These are phyloP conservation scores for Quercus agrifolia DNA, from an alignment of 306 rosid species.

Conservation along the genomic window DNA sequence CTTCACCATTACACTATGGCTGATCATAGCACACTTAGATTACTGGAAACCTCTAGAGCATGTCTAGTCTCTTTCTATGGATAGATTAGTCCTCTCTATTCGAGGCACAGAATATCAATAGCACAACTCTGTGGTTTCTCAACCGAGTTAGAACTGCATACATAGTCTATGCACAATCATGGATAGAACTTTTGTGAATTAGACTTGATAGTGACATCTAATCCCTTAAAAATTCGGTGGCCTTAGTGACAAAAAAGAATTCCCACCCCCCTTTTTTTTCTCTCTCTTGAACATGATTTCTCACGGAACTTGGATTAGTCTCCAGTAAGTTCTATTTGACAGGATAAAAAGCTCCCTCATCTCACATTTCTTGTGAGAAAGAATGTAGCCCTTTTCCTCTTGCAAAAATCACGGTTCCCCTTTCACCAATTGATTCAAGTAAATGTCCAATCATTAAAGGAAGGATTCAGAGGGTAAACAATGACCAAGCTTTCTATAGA, in stretches of 20 bases:
- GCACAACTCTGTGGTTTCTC: background rate
- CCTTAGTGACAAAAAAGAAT: background rate
- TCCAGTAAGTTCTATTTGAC: background rate
- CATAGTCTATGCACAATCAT: background rate
- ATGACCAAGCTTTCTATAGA: background rate
- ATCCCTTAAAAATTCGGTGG: background rate
- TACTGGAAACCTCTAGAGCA: background rate
- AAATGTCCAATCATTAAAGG: background rate
- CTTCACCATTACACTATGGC: background rate
- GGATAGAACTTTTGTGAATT: background rate
- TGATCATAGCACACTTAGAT: background rate
- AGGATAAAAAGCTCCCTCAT: background rate
- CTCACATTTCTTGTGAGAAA: background rate
- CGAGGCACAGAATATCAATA: background rate
- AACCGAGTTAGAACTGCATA: background rate
- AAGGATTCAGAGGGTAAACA: background rate
- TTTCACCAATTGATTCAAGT: background rate
- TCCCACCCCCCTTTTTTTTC: background rate
- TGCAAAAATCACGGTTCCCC: background rate
- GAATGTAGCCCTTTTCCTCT: background rate
- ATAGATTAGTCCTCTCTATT: background rate
- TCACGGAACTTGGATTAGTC: background rate
- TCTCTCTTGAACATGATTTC: background rate
- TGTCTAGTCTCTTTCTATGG: background rate
- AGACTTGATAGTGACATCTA: background rate